phyloP scores from a whole-genome alignment of 164 flowering plant species.

The Tetracentron sinense region DNA sequence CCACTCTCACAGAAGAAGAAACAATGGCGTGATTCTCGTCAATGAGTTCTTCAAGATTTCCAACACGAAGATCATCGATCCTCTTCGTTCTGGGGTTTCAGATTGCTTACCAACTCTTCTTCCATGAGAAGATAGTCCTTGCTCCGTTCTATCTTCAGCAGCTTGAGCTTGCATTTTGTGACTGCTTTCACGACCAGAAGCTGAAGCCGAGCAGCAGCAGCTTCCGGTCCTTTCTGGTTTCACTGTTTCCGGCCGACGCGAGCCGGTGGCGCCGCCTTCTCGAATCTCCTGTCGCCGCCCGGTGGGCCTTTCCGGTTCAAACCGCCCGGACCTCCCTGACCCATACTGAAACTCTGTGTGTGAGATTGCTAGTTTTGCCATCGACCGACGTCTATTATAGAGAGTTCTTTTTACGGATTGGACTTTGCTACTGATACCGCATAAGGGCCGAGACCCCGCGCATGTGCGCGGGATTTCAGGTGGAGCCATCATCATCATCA shows the following conservation, averaged over 20 bases:
- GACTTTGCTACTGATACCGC: too few species aligned
- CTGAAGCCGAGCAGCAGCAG: slow-evolving; percentile 36
- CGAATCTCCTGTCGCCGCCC: slow-evolving; percentile 35
- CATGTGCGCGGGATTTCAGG: too few species aligned
- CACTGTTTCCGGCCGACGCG: slow-evolving; percentile 44
- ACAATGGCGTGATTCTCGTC: slow-evolving; percentile 44
- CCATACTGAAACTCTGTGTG: slow-evolving; percentile 26
- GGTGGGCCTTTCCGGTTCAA: slow-evolving; percentile 22
- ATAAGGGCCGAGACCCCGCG: too few species aligned
- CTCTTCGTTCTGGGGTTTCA: slow-evolving; percentile 38
- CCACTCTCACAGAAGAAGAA: slow-evolving; percentile 36
- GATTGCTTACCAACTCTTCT: slow-evolving; percentile 37
- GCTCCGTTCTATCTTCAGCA: slow-evolving; percentile 30
- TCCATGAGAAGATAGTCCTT: slow-evolving; percentile 39
- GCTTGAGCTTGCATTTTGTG: slow-evolving; percentile 33
- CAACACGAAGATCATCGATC: slow-evolving; percentile 37
- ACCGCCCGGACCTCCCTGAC: slow-evolving; percentile 31
- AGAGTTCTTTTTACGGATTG: too few species aligned
- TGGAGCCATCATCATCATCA: too few species aligned
- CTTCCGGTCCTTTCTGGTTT: slow-evolving; percentile 34
- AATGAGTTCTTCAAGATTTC: slow-evolving; percentile 37
- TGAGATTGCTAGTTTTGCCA: too few species aligned
- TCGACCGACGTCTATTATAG: too few species aligned
- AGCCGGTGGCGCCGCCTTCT: slow-evolving; percentile 33
- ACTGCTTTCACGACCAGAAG: slow-evolving; percentile 31